Base-by-base conservation (phyloP, 305 asterid genomes). In the Rubia peregrina region DNA sequence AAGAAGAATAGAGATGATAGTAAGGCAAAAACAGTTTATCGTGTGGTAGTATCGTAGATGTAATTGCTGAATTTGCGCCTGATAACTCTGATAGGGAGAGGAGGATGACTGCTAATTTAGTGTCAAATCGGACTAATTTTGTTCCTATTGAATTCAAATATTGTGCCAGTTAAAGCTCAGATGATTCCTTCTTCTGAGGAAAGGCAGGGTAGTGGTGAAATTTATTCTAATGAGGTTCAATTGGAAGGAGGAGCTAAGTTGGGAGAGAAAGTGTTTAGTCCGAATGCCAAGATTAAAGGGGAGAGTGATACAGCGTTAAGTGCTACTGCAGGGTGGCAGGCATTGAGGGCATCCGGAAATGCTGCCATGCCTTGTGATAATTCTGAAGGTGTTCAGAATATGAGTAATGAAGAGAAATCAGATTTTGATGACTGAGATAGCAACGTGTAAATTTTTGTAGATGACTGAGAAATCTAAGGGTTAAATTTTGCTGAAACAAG, bases 41-140 rank as follows among this genome's bases (percentile, higher is more conserved):
- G 3, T 81, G 90, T 69, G 97, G 87, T 73, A 95, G 97, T 72
- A 86, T 91, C 33, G 92, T 91, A 60, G 98, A 91, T 69, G 94
- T 90, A 73, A 80, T 95, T 80, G 98, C 98, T 71, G 98, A 95
- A 82, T 88, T 90, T 76, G 97, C 93, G 8, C 92, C 95, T 30
- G 97, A 91, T 71, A 96, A 91, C 80, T 82, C 73, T 72, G 99
- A 95, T 71, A 85, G 95, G 75, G 92, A 84, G 81, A 85, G 78
- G 79, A 82, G 97, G 68, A 85, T 80, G n/a, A 83, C 69, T 78
- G 62, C 74, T 46, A 79, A 70, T 66, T 68, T 65, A 33, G 8
- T 51, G 13, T 56, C 57, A 14, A 83, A 72, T 67, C 67, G 70
- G n/a, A 78, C 24, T 67, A 70, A 69, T 74, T 61, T 60, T 44